Evolutionary conservation across 2,329 filamentous ascomycete genomes (phyloP).

Genomic region (Lachnellula cervina): DNA sequence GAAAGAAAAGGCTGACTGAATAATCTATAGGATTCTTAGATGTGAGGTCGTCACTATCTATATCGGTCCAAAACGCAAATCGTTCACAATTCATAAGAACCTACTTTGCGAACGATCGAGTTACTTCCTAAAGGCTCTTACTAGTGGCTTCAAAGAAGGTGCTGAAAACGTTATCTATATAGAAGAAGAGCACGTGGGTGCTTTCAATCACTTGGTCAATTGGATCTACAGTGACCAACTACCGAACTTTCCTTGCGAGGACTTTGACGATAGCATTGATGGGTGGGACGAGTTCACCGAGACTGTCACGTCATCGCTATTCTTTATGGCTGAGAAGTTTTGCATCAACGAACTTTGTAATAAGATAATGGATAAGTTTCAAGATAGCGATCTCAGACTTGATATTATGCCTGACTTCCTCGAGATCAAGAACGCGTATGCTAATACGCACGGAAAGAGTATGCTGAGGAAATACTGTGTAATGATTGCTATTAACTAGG

Average conservation of each 20-base stretch:
- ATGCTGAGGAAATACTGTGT: background rate
- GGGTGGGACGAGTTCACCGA: background rate
- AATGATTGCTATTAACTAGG: background rate
- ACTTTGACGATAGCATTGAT: background rate
- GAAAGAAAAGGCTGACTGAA: background rate
- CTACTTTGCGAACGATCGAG: conserved; percentile 10
- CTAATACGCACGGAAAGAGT: background rate
- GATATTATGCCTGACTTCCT: rapidly evolving
- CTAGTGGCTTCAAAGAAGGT: conserved; percentile 24
- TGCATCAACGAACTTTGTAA: background rate
- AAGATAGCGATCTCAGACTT: background rate
- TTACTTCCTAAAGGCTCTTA: conserved; percentile 15
- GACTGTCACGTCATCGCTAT: background rate
- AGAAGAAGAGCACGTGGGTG: background rate
- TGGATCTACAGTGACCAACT: background rate
- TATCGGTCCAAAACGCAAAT: conserved; percentile 6
- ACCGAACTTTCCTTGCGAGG: background rate
- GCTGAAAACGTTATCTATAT: conserved; percentile 22
- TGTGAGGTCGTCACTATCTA: conserved; percentile 7
- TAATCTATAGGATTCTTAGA: background rate
- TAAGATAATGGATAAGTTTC: background rate
- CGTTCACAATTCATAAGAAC: conserved; percentile 14
- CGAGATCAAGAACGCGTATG: background rate
- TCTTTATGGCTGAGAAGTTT: background rate
- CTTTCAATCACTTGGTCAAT: background rate